These are phyloP conservation scores for Ceratocystiopsis sp. DNA, from an alignment of 2,329 filamentous ascomycete genomes.

Conservation along the genomic window DNA sequence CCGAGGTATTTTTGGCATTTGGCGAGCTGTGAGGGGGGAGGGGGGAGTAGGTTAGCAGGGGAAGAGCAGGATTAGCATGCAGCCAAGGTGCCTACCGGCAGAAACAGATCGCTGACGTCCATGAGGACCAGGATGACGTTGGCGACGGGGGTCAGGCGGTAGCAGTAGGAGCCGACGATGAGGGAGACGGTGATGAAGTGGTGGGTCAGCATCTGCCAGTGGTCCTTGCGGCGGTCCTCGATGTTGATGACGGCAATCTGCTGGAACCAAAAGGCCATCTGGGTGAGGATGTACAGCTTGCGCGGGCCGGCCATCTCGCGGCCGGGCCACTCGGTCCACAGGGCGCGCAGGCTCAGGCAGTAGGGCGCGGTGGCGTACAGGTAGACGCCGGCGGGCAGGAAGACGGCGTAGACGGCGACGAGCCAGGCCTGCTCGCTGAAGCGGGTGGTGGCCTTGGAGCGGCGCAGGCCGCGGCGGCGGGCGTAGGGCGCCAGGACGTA, in stretches of 20 bases:
- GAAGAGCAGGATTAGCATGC: conserved; percentile 1
- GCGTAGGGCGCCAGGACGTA: conserved; percentile 70
- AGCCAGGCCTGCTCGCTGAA: conserved; percentile 95
- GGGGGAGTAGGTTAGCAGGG: conserved; percentile 4
- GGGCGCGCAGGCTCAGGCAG: conserved; percentile 55
- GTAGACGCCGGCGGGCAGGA: conserved; percentile 79
- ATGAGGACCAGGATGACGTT: conserved; percentile 82
- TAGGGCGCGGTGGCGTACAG: conserved; percentile 66
- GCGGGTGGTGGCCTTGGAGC: conserved; percentile 58
- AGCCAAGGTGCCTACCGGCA: conserved; percentile 47
- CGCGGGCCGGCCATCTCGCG: conserved; percentile 56
- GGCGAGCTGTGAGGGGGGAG: conserved; percentile 58
- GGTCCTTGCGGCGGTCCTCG: conserved; percentile 84
- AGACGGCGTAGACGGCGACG: conserved; percentile 62
- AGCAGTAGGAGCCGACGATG: conserved; percentile 68
- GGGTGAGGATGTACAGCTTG: conserved; percentile 81
- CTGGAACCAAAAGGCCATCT: conserved; percentile 87
- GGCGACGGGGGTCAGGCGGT: conserved; percentile 73
- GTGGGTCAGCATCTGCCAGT: conserved; percentile 93
- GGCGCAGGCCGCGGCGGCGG: conserved; percentile 52
- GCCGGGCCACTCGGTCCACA: conserved; percentile 77
- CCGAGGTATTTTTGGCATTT: conserved; percentile 89
- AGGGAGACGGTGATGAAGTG: conserved; percentile 79
- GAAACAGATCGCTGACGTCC: conserved; percentile 79
- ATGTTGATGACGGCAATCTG: conserved; percentile 90